Evolutionary conservation across 768 basidiomycete genomes (phyloP).

Genomic region (Gymnopilus dilepis): DNA sequence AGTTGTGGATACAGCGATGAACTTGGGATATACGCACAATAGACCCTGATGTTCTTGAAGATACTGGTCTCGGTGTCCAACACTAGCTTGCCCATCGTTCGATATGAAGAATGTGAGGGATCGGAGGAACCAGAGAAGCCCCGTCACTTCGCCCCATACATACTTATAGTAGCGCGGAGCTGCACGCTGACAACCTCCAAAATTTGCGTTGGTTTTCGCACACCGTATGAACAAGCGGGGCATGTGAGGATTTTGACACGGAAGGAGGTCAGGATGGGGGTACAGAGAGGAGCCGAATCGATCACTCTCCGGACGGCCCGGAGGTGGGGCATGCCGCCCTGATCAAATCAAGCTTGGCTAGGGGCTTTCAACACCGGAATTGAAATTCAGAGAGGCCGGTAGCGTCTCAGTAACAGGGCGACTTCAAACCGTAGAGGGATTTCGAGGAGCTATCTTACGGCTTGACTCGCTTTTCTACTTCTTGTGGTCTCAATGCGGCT

Average conservation of each 20-base stretch:
- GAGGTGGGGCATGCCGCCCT: constrained; percentile 4
- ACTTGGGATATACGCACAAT: constrained; percentile 35
- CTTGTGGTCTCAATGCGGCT: background rate
- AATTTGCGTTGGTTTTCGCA: constrained; percentile 10
- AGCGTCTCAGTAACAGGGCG: too few relatives aligned
- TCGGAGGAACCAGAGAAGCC: constrained; percentile 13
- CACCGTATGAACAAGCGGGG: constrained; percentile 12
- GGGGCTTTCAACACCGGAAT: background rate
- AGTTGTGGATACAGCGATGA: background rate
- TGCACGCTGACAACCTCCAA: constrained; percentile 8
- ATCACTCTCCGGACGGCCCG: constrained; percentile 14
- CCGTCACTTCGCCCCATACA: constrained; percentile 7
- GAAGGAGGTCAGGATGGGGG: constrained; percentile 15
- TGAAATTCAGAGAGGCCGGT: background rate
- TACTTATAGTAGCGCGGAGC: constrained; percentile 17
- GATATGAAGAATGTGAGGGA: constrained; percentile 1
- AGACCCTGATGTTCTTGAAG: constrained; percentile 68
- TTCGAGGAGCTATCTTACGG: too few relatives aligned
- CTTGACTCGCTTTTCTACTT: too few relatives aligned
- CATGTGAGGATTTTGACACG: constrained; percentile 19
- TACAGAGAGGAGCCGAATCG: constrained; percentile 5
- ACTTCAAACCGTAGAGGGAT: background rate
- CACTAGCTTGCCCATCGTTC: constrained; percentile 2
- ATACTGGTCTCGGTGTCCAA: constrained; percentile 7
- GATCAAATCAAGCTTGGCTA: background rate